Evolutionary conservation across 352 stramenopile genomes (phyloP).

Genomic region (Phytophthora brassicae): DNA sequence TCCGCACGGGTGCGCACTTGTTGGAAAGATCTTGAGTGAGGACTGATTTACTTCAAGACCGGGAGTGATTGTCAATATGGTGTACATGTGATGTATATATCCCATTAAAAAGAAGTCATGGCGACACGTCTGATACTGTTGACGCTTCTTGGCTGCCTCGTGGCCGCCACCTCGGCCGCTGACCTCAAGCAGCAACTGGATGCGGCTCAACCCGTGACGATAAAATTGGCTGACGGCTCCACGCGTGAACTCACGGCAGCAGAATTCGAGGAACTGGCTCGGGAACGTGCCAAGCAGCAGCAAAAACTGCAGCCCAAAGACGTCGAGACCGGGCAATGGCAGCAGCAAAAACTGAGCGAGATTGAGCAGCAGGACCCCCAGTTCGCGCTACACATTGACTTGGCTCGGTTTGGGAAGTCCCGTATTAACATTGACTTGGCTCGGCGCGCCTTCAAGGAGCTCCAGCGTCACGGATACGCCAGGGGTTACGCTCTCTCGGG

Average conservation of each 20-base stretch:
- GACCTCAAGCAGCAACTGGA: constrained; percentile 29
- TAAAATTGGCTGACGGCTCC: constrained; percentile 47
- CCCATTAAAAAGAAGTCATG: background rate
- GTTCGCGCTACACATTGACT: constrained; percentile 50
- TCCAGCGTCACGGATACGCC: constrained; percentile 65
- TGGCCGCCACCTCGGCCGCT: background rate
- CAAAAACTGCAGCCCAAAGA: constrained; percentile 30
- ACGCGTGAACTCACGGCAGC: constrained; percentile 47
- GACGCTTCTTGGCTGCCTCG: constrained; percentile 11
- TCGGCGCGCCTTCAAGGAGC: constrained; percentile 45
- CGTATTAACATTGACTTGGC: constrained; percentile 55
- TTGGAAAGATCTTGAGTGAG: constrained; percentile 24
- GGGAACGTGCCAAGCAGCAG: constrained; percentile 37
- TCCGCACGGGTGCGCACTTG: constrained; percentile 5
- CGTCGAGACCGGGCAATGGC: constrained; percentile 24
- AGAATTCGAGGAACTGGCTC: constrained; percentile 43
- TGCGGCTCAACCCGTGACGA: constrained; percentile 27
- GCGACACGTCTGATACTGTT: constrained; percentile 8
- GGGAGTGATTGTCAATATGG: constrained; percentile 27
- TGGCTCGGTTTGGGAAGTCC: too few species aligned
- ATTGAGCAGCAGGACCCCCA: constrained; percentile 43
- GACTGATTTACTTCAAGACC: constrained; percentile 29
- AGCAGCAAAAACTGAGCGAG: constrained; percentile 37
- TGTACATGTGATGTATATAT: constrained; percentile 14
- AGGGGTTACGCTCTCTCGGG: constrained; percentile 49